phyloP scores from a whole-genome alignment of 352 stramenopile genomes.

The Phytophthora constricta region DNA sequence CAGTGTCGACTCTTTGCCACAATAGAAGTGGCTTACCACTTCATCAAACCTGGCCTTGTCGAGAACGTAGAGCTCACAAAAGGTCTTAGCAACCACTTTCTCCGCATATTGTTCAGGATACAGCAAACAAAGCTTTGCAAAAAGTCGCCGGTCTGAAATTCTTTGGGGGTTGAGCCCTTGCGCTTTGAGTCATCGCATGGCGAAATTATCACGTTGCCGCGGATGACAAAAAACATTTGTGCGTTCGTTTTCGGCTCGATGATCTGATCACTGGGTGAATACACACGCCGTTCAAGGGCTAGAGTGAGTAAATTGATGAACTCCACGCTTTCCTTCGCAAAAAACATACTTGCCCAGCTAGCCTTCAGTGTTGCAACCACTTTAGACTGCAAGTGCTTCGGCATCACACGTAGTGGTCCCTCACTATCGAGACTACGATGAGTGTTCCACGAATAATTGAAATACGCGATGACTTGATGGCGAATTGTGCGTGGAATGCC shows the following conservation, averaged over 20 bases:
- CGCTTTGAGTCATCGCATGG: conserved; percentile 15
- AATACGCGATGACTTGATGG: conserved; percentile 16
- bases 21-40: conserved; percentile 57
- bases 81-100: conserved; percentile 67
- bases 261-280: conserved; percentile 58
- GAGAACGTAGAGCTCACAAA: conserved; percentile 76
- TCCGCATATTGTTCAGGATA: conserved; percentile 57
- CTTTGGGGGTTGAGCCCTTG: conserved; percentile 46
- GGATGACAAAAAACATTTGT: conserved; percentile 74
- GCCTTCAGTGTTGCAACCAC: conserved; percentile 60
- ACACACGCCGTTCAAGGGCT: conserved; percentile 49
- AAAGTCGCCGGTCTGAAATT: conserved; percentile 62
- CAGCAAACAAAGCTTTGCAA: conserved; percentile 60
- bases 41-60: conserved; percentile 62
- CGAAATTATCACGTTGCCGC: conserved; percentile 49
- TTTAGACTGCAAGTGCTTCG: conserved; percentile 58
- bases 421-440: conserved; percentile 65
- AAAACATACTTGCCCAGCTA: conserved; percentile 63
- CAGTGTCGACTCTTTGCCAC: conserved; percentile 30
- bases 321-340: conserved; percentile 65
- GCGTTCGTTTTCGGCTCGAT: conserved; percentile 67
- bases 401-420: conserved; percentile 50
- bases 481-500: conserved; percentile 43
- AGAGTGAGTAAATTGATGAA: conserved; percentile 65
- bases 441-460: conserved; percentile 51